A percentile compares a stretch with the other conserved stretches of the same genome.
Conservation (phyloP, 306 rosid genomes). For the Rosa chinensis region DNA sequence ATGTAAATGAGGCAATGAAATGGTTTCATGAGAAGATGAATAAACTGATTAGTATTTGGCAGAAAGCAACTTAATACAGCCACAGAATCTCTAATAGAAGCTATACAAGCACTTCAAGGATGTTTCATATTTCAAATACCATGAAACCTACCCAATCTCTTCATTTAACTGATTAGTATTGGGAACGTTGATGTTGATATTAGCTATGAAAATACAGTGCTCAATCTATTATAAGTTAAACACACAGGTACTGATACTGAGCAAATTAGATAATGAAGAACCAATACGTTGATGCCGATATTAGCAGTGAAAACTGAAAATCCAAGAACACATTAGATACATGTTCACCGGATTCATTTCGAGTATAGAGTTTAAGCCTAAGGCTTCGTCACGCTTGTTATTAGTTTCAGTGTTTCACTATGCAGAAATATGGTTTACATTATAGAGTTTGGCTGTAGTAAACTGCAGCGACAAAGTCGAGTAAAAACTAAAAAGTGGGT, state of each 20-base stretch:
- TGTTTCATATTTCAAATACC: neutral
- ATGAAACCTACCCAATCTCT: no score
- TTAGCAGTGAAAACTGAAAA: no score
- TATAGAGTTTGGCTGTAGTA: neutral
- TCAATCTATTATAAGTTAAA: no score
- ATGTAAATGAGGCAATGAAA: conserved; percentile 50
- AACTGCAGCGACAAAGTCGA: neutral
- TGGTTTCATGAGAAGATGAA: conserved; percentile 57
- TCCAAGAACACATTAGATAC: no score
- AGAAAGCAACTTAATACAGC: neutral
- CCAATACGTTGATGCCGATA: neutral
- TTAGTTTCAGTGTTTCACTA: no score
- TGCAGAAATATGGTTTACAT: neutral
- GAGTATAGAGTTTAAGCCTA: no score
- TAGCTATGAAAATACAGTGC: no score
- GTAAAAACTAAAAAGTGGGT: neutral
- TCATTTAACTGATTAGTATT: no score
- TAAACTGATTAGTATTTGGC: conserved; percentile 26
- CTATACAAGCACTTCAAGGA: neutral
- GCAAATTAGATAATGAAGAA: neutral
- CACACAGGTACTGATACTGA: no score
- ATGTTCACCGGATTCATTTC: no score
- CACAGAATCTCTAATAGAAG: neutral
- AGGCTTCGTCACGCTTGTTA: neutral
- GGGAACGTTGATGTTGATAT: no score